Evolutionary conservation across 2,329 filamentous ascomycete species (phyloP), one percentile per base, ranked within the genome.

Genomic region (Penicillium griseofulvum): DNA sequence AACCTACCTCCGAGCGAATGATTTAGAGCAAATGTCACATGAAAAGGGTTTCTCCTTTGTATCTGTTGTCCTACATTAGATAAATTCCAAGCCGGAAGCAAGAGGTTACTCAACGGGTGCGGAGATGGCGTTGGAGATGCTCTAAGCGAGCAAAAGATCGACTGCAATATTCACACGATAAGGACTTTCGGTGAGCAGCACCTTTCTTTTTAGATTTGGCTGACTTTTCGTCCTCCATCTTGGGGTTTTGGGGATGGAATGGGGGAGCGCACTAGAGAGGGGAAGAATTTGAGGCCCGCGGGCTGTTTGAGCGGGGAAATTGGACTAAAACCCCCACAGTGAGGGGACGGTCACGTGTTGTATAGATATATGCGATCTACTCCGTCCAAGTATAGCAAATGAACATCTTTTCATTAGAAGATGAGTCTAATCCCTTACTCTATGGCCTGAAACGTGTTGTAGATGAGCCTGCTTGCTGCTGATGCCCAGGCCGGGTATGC

Each of bases 71-170:
- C 60, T 51, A 55, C 39, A 63, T 71, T 67, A 73, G 66, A 41
- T 17, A 38, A 39, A 43, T 33, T 26, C 49, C 37, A 31, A 44
- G 24, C 47, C 47, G 31, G 51, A n/a, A 54, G 39, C 28, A 50
- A 56, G 49, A 54, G 56, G 70, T 68, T 70, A 73, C 73, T 75
- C 73, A 74, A 77, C 74, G 77, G 61, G 77, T 79, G 71, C 77
- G 75, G 71, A 79, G 76, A 74, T 79, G 77, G 63, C 77, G 73
- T 73, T 79, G 77, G 65, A 79, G 76, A 71, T 79, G 77, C 68
- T 79, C 77, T 59, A 79, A 65, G 48, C 77, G 74, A 52, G 76
- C 76, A 66, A 79, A 79, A 37, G 76, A 73, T 59, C 77, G 68
- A 62, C 74, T 76, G 66, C 76, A 79, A 60, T 78, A 78, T 65